Base-by-base conservation (phyloP, 768 basidiomycete species). In the Trametes elegans region DNA sequence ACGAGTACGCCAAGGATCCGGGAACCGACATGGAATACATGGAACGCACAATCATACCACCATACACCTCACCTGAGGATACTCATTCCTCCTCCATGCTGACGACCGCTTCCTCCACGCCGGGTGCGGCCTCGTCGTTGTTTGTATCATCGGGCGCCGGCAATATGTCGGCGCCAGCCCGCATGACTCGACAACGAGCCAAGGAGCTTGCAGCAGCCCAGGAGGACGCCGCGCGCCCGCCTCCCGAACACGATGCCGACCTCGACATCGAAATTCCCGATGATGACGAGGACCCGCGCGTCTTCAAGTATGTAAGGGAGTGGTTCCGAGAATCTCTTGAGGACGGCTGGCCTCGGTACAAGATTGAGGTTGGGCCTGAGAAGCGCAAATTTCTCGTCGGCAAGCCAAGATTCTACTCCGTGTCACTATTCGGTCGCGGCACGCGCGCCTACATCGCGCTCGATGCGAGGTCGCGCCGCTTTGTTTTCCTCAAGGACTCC, bases 401-500 rank as follows among this genome's bases (percentile, higher is more conserved):
- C 5, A 39, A 32, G 16, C 39, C 39, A 1, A 2, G 41, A 6
- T 49, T 32, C 29, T 6, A 5, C 11, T 8, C 19, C 10, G 8
- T n/a, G 1, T 35, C 27, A 13, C n/a, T 47, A 28, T 36, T 54
- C 16, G 49, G 55, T 5, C 42, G 42, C 13, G 55, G 42, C 1
- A 50, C 48, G 10, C 48, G 55, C 1, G 48, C 56, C 1, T 61
- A 55, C 35, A n/a, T 61, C 32, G 60, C 60, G 1, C 40, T 46
- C 43, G 60, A 61, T n/a, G 36, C 49, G 43, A 10, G 34, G 8
- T 35, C 39, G 2, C 44, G 53, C 21, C 35, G 39, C 2, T 38
- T 61, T 8, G 56, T 55, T 0, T 57, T 55, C 45, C 11, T 58
- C 23, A 61, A 58, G 56, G 60, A 61, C 36, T 39, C 29, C 9